Evolutionary conservation across 495 filamentous ascomycete genomes (phyloP), one percentile per base, ranked within the genome.

Genomic region (Evansstolkia leycettana): DNA sequence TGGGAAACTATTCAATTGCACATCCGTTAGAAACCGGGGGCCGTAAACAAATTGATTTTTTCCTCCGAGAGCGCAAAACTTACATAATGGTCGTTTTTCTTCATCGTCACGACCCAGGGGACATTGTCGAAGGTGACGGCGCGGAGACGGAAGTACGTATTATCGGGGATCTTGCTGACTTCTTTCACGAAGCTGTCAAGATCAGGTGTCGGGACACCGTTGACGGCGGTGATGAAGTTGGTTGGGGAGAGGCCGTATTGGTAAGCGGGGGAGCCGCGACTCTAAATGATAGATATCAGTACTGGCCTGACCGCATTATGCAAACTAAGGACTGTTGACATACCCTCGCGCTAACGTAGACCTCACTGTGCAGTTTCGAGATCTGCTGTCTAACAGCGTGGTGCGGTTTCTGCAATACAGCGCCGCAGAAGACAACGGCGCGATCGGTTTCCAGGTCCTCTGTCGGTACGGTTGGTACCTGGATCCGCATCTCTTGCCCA

Each of bases 61-160:
- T 5, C 9, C n/a, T n/a, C n/a, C n/a, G n/a, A n/a, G n/a, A n/a
- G n/a, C n/a, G n/a, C 15, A 29, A 25, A 6, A 51, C 65, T 56
- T 48, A 75, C 70, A 53, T 99, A 99, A 58, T 99, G 90, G 55
- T 99, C 92, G 54, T 93, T 92, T 76, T 99, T 99, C 76, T 99
- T 99, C 78, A 99, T 95, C 17, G 89, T 95, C 13, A 90, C 82
- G 16, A 96, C 84, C 82, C 88, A 99, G 10, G 87, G 89, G 11
- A 96, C 86, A 42, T 90, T 92, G 53, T 99, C 90, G 49, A 96
- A 99, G 2, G 90, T 96, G 51, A 94, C 82, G 7, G 88, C 84
- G 41, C 82, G 80, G 10, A 99, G 68, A 15, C 92, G 75, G 76
- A 98, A 95, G 62, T 98, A 99, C 2, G 84, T 90, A 55, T 96